These are phyloP conservation scores for Cutaneotrichosporon cavernicola DNA, from an alignment of 1,284 basidiomycete species.

Conservation along the genomic window DNA sequence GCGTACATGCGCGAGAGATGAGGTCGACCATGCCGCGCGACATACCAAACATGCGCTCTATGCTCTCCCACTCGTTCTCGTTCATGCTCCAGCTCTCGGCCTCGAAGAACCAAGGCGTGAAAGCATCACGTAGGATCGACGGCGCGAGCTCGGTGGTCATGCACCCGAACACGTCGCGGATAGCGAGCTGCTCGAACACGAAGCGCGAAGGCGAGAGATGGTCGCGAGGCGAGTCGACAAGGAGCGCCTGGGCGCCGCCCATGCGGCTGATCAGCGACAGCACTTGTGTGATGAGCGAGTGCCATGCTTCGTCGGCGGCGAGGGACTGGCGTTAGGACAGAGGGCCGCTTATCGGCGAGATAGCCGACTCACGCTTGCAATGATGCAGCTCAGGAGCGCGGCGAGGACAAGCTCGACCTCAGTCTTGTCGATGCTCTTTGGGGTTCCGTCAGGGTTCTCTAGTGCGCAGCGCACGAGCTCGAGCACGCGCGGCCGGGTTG, in stretches of 20 bases:
- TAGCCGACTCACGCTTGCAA: conserved; percentile 41
- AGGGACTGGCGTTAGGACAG: conserved; percentile 32
- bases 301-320: conserved; percentile 49
- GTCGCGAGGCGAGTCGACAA: conserved; percentile 38
- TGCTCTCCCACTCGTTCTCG: conserved; percentile 47
- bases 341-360: neutral
- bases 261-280: conserved; percentile 41
- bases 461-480: conserved; percentile 34
- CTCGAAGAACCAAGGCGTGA: conserved; percentile 50
- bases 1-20: conserved; percentile 41
- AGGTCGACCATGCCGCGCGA: conserved; percentile 48
- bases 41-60: conserved; percentile 50
- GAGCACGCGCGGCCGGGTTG: conserved; percentile 36
- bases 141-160: conserved; percentile 49
- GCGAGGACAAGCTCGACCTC: conserved; percentile 46
- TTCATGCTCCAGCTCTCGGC: conserved; percentile 40
- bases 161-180: conserved; percentile 49
- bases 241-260: conserved; percentile 45
- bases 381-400: conserved; percentile 46
- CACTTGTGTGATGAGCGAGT: conserved; percentile 45
- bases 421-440: conserved; percentile 33
- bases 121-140: conserved; percentile 42
- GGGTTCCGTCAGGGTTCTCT: conserved; percentile 33
- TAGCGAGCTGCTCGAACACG: conserved; percentile 49
- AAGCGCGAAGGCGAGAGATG: conserved; percentile 44